These are phyloP conservation scores for Papiliotrema terrestris DNA, from an alignment of 1,284 basidiomycete species.

Conservation along the genomic window DNA sequence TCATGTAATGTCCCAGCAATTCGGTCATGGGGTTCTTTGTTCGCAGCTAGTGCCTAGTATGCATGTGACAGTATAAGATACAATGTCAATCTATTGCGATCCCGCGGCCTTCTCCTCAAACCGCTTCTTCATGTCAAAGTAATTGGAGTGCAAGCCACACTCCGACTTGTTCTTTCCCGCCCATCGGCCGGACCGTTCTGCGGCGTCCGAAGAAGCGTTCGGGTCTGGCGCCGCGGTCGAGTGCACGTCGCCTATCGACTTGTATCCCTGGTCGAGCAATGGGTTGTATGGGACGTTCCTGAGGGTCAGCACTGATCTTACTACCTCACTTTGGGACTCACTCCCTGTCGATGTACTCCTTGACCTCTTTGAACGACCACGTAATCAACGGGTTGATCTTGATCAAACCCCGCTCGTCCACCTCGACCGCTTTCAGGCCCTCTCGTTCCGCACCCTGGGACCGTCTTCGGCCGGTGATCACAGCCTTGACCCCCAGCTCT, in stretches of 20 bases:
- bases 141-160: conserved; percentile 90
- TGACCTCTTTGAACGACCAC: conserved; percentile 84
- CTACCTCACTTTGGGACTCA: conserved; percentile 22
- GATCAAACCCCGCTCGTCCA: conserved; percentile 85
- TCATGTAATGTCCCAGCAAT: neutral
- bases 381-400: conserved; percentile 93
- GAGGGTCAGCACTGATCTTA: conserved; percentile 3
- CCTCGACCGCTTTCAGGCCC: conserved; percentile 77
- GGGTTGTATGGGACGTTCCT: conserved; percentile 81
- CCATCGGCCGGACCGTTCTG: conserved; percentile 89
- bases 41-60: too few species aligned
- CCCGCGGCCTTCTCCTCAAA: conserved; percentile 38
- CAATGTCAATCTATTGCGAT: neutral
- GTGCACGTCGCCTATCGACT: conserved; percentile 95
- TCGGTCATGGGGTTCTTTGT: too few species aligned
- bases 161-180: conserved; percentile 86
- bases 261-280: conserved; percentile 86
- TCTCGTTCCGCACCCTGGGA: conserved; percentile 89
- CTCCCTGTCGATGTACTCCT: conserved; percentile 79
- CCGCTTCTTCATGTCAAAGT: conserved; percentile 56
- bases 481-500: conserved; percentile 73
- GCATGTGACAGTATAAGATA: neutral
- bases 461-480: conserved; percentile 89
- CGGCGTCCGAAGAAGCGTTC: conserved; percentile 58
- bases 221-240: conserved; percentile 66